phyloP scores from a whole-genome alignment of 2,329 filamentous ascomycete species.

The Cadophora gregata region DNA sequence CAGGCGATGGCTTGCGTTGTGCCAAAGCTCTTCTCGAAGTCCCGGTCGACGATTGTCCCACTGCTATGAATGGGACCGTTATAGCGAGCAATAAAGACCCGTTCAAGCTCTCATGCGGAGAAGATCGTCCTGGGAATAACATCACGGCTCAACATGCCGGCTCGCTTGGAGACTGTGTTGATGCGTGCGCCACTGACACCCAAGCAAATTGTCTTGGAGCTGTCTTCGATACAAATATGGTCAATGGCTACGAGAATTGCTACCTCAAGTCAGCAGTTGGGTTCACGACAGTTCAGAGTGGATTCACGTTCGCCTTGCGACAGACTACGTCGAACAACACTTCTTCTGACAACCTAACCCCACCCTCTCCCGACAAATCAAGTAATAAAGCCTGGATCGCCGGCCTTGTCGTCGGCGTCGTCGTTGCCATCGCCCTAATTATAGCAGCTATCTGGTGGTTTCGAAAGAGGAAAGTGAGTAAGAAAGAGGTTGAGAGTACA shows the following conservation, averaged over 20 bases:
- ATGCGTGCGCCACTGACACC: not conserved
- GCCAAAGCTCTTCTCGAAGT: not conserved
- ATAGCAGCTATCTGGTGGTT: not conserved
- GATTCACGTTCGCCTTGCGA: constrained; percentile 1
- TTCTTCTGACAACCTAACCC: not conserved
- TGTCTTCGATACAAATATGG: not conserved
- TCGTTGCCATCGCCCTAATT: not conserved
- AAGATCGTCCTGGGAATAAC: not conserved
- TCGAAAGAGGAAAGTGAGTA: not conserved
- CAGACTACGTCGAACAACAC: not conserved
- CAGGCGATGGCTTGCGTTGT: not conserved
- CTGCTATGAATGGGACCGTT: not conserved
- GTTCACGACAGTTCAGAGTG: not conserved
- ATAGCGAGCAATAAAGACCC: not conserved
- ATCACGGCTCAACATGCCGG: not conserved
- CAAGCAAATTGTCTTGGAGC: not conserved
- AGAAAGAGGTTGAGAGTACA: not conserved
- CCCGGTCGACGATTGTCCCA: not conserved
- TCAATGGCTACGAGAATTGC: constrained; percentile 11
- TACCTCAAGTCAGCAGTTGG: constrained; percentile 1
- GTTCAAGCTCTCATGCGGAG: not conserved
- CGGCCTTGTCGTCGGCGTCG: not conserved
- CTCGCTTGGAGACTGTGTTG: not conserved
- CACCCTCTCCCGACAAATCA: not conserved
- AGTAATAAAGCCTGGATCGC: constrained; percentile 1